Percentiles rank a stretch among this genome's conserved stretches.
Conservation (phyloP, 2,329 filamentous ascomycete species). For the Penicillium brasilianum region DNA sequence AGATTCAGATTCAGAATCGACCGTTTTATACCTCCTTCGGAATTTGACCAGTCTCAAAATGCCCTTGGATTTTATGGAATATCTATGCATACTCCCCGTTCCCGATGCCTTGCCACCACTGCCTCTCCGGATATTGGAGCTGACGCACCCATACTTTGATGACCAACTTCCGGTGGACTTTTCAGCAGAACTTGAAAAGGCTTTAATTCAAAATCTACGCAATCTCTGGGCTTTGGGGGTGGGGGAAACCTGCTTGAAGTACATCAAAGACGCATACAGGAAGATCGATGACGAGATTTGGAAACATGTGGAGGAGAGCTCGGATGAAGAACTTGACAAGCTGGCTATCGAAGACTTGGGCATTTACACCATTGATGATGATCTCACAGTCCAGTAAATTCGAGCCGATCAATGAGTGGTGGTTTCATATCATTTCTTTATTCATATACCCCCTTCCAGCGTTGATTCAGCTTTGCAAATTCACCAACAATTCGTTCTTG, state of each 20-base stretch:
- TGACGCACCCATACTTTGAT: not conserved
- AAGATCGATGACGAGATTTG: conserved; percentile 1
- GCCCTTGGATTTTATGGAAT: not conserved
- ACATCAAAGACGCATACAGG: not conserved
- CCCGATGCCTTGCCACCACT: not conserved
- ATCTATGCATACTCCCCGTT: not conserved
- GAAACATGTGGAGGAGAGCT: not conserved
- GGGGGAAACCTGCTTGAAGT: not conserved
- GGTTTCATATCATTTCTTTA: not conserved
- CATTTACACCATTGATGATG: conserved; percentile 7
- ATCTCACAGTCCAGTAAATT: not conserved
- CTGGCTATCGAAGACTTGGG: conserved; percentile 5
- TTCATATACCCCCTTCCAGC: conserved; percentile 2
- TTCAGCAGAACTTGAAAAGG: not conserved
- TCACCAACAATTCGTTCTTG: not conserved
- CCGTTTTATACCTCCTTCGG: not conserved
- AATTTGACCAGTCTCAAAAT: not conserved
- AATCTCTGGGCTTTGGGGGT: conserved; percentile 7
- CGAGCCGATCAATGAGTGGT: not conserved
- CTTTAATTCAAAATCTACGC: not conserved
- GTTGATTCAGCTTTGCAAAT: not conserved
- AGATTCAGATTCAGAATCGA: not conserved
- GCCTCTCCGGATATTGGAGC: conserved; percentile 1
- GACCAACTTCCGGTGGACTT: not conserved
- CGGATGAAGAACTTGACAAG: not conserved